phyloP scores from a whole-genome alignment of 1,284 basidiomycete species.

The Fomitopsis schrenkii region DNA sequence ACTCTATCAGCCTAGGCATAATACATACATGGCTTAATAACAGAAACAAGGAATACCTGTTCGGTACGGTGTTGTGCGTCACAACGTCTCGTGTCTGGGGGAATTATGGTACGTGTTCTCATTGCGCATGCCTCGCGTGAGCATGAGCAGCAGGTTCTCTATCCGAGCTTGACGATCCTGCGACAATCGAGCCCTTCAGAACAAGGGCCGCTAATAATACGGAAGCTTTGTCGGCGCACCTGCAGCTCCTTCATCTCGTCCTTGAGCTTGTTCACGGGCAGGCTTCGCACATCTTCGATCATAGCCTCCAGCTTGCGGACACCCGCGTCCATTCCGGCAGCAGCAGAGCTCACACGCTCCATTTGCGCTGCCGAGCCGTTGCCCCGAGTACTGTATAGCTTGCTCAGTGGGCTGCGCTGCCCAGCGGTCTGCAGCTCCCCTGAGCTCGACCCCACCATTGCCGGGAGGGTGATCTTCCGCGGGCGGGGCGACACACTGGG shows the following conservation, averaged over 20 bases:
- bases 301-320: constrained; percentile 54
- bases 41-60: not conserved
- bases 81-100: constrained; percentile 29
- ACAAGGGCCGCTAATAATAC: not conserved
- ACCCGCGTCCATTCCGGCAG: constrained; percentile 34
- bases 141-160: constrained; percentile 56
- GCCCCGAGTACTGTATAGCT: constrained; percentile 36
- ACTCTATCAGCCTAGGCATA: not conserved
- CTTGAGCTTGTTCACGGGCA: constrained; percentile 62
- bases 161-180: constrained; percentile 78
- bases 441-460: constrained; percentile 21
- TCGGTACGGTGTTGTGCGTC: not conserved
- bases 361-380: constrained; percentile 15
- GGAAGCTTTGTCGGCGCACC: constrained; percentile 33
- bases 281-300: constrained; percentile 54
- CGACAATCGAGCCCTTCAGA: not conserved
- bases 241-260: constrained; percentile 80
- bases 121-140: constrained; percentile 43
- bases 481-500: constrained; percentile 22
- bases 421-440: constrained; percentile 28
- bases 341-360: constrained; percentile 19
- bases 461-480: constrained; percentile 20
- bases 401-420: constrained; percentile 48
- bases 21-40: not conserved
- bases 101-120: constrained; percentile 28